These are phyloP conservation scores for Pythium utonaiense DNA, from an alignment of 352 stramenopile species.

Conservation along the genomic window DNA sequence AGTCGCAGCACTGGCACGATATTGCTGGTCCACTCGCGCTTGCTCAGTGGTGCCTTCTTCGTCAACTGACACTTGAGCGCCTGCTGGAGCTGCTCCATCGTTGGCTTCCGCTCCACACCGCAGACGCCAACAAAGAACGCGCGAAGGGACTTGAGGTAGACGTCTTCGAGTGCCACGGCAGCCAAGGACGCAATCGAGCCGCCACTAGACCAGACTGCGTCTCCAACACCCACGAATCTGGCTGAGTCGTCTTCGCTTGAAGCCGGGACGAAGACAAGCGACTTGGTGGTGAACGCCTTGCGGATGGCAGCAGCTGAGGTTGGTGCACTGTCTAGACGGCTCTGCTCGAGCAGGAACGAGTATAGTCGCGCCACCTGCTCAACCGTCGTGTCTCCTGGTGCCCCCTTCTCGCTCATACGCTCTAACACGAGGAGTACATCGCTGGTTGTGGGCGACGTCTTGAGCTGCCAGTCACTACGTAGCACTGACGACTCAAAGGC, in stretches of 20 bases:
- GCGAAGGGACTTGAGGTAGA: slow-evolving; percentile 49
- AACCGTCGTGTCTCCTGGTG: not conserved
- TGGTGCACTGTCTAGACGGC: slow-evolving; percentile 4
- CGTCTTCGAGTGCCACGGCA: slow-evolving; percentile 31
- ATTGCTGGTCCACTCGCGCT: slow-evolving; percentile 25
- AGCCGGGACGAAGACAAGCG: slow-evolving; percentile 12
- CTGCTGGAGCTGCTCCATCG: slow-evolving; percentile 37
- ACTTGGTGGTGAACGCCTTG: slow-evolving; percentile 8
- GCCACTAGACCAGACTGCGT: slow-evolving; percentile 22
- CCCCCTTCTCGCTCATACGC: slow-evolving; percentile 7
- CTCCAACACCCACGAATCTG: slow-evolving; percentile 3
- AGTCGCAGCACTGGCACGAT: slow-evolving; percentile 38
- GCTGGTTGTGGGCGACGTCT: slow-evolving; percentile 27
- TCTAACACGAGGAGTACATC: slow-evolving; percentile 48
- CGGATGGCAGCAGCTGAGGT: slow-evolving; percentile 8
- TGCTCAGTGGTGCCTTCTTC: not conserved
- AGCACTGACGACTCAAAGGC: slow-evolving; percentile 33
- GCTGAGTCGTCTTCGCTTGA: not conserved
- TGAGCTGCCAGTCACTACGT: slow-evolving; percentile 30
- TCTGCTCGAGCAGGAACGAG: slow-evolving; percentile 20
- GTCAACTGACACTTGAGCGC: not conserved
- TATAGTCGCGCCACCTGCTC: slow-evolving; percentile 15
- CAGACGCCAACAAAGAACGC: slow-evolving; percentile 66
- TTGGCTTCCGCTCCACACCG: slow-evolving; percentile 60
- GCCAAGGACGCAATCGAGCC: slow-evolving; percentile 22